Evolutionary conservation across 2,329 filamentous ascomycete genomes (phyloP).

Genomic region (Botryotinia calthae): DNA sequence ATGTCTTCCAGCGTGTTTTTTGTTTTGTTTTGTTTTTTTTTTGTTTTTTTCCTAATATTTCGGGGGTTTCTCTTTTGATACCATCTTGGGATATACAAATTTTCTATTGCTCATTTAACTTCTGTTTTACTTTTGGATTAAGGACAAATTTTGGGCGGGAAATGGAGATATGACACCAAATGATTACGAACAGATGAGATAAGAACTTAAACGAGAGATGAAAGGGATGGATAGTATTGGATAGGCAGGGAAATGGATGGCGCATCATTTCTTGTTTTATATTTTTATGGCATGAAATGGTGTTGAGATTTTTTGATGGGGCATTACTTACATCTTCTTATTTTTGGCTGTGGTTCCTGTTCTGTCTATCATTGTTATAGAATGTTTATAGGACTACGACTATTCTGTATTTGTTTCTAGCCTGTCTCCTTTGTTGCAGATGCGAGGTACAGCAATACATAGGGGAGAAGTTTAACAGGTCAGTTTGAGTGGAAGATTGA

Average conservation of each 20-base stretch:
- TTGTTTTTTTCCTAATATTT: not conserved
- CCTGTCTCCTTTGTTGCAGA: not conserved
- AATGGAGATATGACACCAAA: not conserved
- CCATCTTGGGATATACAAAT: conserved; percentile 16
- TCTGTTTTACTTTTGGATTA: not conserved
- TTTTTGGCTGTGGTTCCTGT: not conserved
- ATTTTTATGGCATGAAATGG: conserved; percentile 5
- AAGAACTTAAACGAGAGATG: conserved; percentile 5
- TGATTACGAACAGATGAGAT: conserved; percentile 16
- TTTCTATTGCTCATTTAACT: not conserved
- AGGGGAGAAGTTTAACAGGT: not conserved
- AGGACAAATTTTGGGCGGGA: not conserved
- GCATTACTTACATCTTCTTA: conserved; percentile 5
- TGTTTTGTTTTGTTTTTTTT: not conserved
- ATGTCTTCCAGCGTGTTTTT: not conserved
- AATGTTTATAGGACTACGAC: conserved; percentile 5
- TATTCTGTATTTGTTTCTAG: conserved; percentile 11
- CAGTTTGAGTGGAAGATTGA: not conserved
- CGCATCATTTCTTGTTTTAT: conserved; percentile 15
- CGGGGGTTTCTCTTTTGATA: conserved; percentile 11
- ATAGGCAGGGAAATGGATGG: conserved; percentile 9
- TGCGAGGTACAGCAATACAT: not conserved
- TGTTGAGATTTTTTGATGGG: not conserved
- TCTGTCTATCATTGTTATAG: conserved; percentile 1
- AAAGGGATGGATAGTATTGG: not conserved